Conservation (phyloP, 805 yeast genomes). For the Sugiyamaella chiloensis region DNA sequence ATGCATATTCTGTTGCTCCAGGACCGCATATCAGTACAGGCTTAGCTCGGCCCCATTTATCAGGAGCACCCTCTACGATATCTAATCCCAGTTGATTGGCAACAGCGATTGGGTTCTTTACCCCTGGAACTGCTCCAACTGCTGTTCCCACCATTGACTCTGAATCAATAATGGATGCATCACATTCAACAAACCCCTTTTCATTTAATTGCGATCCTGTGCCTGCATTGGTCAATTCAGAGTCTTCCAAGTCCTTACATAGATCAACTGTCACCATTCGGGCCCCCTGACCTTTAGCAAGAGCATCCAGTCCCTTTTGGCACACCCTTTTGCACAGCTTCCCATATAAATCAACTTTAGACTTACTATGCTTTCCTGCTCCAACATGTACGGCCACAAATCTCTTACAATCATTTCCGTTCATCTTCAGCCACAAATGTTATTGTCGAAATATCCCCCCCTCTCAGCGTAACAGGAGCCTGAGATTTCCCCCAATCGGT, state of each 20-base stretch:
- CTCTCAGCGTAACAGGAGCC: conserved; percentile 18
- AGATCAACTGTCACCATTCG: conserved; percentile 26
- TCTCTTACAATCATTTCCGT: conserved; percentile 9
- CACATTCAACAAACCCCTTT: conserved; percentile 38
- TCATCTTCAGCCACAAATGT: conserved; percentile 8
- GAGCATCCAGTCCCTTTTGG: conserved; percentile 21
- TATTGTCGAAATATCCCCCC: conserved; percentile 20
- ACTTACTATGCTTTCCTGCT: conserved; percentile 32
- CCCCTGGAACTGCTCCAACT: conserved; percentile 33
- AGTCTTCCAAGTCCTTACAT: conserved; percentile 35
- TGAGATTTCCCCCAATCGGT: conserved; percentile 23
- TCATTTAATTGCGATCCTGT: conserved; percentile 37
- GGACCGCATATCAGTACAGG: conserved; percentile 34
- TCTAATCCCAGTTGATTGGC: conserved; percentile 25
- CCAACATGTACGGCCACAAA: conserved; percentile 33
- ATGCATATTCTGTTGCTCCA: conserved; percentile 35
- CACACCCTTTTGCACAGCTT: conserved; percentile 22
- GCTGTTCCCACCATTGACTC: conserved; percentile 25
- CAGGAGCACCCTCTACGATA: conserved; percentile 1
- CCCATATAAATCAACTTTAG: conserved; percentile 14
- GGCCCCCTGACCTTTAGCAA: conserved; percentile 19
- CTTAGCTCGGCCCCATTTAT: conserved; percentile 18
- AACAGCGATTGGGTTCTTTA: conserved; percentile 31
- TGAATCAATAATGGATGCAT: conserved; percentile 36
- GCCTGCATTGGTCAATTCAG: conserved; percentile 39